Percentiles rank a stretch among this genome's conserved stretches.
phyloP scores from a whole-genome alignment of 23 red algal genomes.

The Gracilaria domingensis region DNA sequence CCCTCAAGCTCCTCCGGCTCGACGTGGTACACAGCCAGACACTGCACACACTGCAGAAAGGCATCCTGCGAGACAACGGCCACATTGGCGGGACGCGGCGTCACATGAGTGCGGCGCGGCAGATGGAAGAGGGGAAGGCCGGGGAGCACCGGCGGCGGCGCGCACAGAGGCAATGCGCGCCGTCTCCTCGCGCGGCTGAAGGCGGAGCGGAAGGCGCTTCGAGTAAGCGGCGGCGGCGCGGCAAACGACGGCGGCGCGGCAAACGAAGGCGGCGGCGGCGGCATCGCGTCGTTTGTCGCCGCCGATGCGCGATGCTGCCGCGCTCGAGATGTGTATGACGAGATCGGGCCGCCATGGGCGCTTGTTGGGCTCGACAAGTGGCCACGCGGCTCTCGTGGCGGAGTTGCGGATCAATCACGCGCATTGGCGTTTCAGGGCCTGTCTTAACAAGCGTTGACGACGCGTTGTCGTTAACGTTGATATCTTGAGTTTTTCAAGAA shows the following conservation, averaged over 20 bases:
- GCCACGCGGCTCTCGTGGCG: not conserved
- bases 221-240: slow-evolving; percentile 11
- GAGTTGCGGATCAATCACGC: too few relatives aligned
- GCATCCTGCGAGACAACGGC: slow-evolving; percentile 5
- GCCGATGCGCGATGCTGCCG: not conserved
- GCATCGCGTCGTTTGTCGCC: not conserved
- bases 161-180: not conserved
- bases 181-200: slow-evolving; percentile 10
- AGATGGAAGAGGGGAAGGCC: not conserved
- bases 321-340: not conserved
- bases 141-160: not conserved
- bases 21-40: slow-evolving; percentile 72
- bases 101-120: not conserved
- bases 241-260: slow-evolving; percentile 1
- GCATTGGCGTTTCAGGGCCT: too few relatives aligned
- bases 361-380: not conserved
- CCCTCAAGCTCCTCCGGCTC: slow-evolving; percentile 77
- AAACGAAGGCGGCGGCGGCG: not conserved
- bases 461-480: too few relatives aligned
- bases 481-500: too few relatives aligned
- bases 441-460: too few relatives aligned
- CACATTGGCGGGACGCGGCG: not conserved
- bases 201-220: not conserved
- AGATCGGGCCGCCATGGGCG: not conserved
- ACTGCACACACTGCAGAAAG: slow-evolving; percentile 74